Evolutionary conservation across 441 rosid species (phyloP).

Genomic region (Breynia disticha): DNA sequence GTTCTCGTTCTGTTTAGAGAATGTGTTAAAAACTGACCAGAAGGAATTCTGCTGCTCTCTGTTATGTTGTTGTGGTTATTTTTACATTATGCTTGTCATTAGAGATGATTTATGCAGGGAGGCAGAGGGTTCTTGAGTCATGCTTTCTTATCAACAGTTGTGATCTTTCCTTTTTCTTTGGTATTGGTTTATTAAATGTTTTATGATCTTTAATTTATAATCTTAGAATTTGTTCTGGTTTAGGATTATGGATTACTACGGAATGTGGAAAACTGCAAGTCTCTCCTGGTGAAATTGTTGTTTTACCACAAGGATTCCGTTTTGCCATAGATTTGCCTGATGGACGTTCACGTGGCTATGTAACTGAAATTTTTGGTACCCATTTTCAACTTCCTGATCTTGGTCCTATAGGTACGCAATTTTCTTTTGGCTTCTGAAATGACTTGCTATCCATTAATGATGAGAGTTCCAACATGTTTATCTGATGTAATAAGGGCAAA

Average conservation of each 20-base stretch:
- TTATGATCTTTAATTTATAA: not conserved
- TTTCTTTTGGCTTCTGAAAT: slow-evolving; percentile 11
- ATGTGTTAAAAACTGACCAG: too few species aligned
- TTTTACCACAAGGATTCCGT: slow-evolving; percentile 89
- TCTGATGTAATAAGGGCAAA: slow-evolving; percentile 3
- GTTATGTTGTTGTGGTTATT: too few species aligned
- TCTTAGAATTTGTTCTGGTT: slow-evolving; percentile 18
- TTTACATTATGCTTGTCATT: too few species aligned
- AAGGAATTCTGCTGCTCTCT: too few species aligned
- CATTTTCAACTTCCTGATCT: slow-evolving; percentile 99
- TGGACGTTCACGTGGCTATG: slow-evolving; percentile 87
- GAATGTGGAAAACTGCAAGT: slow-evolving; percentile 89
- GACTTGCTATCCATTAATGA: not conserved
- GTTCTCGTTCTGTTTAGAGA: too few species aligned
- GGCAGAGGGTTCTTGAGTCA: too few species aligned
- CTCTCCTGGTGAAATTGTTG: slow-evolving; percentile 77
- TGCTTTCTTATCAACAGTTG: too few species aligned
- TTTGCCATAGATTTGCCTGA: slow-evolving; percentile 64
- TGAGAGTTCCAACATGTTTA: not conserved
- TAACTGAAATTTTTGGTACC: slow-evolving; percentile 79
- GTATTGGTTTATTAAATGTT: not conserved
- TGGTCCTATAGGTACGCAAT: slow-evolving; percentile 77
- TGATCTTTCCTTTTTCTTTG: not conserved
- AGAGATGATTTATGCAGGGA: too few species aligned
- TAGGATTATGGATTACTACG: slow-evolving; percentile 86